Conservation (phyloP, 2,329 filamentous ascomycete genomes). For the Arthrobotrys musiformis region DNA sequence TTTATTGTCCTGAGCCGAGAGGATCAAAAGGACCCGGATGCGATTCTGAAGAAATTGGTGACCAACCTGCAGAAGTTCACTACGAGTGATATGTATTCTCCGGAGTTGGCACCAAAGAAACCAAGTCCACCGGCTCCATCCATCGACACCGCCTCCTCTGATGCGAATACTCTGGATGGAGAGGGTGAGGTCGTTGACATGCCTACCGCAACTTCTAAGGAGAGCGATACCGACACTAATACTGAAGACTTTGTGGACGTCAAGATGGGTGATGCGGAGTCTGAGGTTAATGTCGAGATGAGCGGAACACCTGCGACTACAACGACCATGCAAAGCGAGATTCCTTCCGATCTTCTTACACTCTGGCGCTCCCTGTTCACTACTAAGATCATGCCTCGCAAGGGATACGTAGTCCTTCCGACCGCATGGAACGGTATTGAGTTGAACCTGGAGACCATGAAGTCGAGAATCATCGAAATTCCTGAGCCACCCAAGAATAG, state of each 20-base stretch:
- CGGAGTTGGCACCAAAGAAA: conserved; percentile 43
- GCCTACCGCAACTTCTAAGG: conserved; percentile 45
- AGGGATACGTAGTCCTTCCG: conserved; percentile 71
- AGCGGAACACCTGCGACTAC: conserved; percentile 33
- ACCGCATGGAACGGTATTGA: conserved; percentile 75
- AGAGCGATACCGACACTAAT: conserved; percentile 68
- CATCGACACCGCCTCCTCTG: conserved; percentile 12
- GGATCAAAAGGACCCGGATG: conserved; percentile 57
- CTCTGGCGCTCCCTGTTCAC: conserved; percentile 74
- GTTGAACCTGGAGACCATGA: conserved; percentile 56
- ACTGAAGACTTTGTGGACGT: conserved; percentile 93
- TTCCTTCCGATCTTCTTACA: conserved; percentile 55
- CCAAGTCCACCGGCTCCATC: conserved; percentile 39
- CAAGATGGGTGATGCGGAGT: conserved; percentile 76
- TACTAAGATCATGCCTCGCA: conserved; percentile 73
- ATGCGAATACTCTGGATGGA: conserved; percentile 37
- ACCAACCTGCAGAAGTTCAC: conserved; percentile 58
- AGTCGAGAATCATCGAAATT: conserved; percentile 37
- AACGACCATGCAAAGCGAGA: conserved; percentile 60
- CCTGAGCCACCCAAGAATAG: conserved; percentile 56
- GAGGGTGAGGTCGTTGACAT: conserved; percentile 59
- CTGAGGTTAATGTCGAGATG: conserved; percentile 58
- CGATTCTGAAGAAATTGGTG: conserved; percentile 58
- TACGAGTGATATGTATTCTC: conserved; percentile 57
- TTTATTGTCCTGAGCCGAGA: conserved; percentile 59